Evolutionary conservation across 257 asterid genomes (phyloP).

Genomic region (Ajuga chamaepitys): DNA sequence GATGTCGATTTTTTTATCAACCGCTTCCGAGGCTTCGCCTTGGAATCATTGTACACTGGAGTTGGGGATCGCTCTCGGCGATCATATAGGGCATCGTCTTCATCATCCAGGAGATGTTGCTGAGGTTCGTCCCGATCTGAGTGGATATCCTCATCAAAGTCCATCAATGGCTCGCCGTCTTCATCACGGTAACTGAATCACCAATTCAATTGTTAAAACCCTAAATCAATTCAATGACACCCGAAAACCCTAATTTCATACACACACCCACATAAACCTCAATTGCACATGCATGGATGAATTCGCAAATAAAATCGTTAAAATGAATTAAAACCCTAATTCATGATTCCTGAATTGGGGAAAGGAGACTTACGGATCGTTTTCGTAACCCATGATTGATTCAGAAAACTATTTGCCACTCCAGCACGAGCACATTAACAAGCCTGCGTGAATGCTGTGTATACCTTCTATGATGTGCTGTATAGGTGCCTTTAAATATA

Average conservation of each 20-base stretch:
- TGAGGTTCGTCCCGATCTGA: conserved; percentile 51
- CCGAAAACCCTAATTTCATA: conserved; percentile 2
- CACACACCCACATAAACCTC: not conserved
- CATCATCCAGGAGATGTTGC: conserved; percentile 35
- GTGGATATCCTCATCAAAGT: conserved; percentile 50
- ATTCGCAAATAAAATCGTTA: not conserved
- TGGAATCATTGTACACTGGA: conserved; percentile 45
- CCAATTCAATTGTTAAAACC: not conserved
- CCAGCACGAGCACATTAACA: not conserved
- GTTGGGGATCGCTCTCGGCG: conserved; percentile 49
- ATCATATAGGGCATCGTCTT: conserved; percentile 13
- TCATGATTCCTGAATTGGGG: not conserved
- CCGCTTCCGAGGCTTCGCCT: conserved; percentile 56
- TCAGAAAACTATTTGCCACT: not conserved
- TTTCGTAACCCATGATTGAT: conserved; percentile 32
- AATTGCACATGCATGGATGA: not conserved
- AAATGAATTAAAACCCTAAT: conserved; percentile 1
- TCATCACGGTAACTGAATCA: conserved; percentile 56
- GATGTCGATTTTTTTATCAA: conserved; percentile 51
- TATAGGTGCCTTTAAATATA: not conserved
- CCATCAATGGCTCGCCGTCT: conserved; percentile 78
- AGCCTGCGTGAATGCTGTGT: not conserved
- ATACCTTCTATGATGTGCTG: not conserved
- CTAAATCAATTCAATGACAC: not conserved
- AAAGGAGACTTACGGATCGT: conserved; percentile 5